Percentiles rank a stretch among this genome's conserved stretches.
Evolutionary conservation across 2,329 filamentous ascomycete genomes (phyloP).

Genomic region (Diaporthe batatas): DNA sequence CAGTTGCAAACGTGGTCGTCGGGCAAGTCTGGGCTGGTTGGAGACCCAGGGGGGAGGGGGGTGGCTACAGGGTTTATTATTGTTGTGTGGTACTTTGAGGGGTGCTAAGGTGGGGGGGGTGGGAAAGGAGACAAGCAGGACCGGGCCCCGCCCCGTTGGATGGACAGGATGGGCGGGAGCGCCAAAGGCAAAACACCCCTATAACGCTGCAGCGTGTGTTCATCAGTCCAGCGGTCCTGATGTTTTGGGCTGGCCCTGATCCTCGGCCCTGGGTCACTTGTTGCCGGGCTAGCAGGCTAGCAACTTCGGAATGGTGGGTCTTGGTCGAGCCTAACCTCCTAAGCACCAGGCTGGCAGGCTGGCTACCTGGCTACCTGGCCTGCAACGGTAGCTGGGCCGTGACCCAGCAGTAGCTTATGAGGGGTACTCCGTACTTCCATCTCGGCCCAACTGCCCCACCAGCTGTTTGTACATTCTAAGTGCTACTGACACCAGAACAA

Average conservation of each 20-base stretch:
- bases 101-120: slow-evolving; percentile 5
- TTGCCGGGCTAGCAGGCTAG: neutral
- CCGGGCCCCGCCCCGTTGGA: slow-evolving; percentile 11
- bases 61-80: slow-evolving; percentile 25
- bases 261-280: neutral
- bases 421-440: slow-evolving; percentile 16
- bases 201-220: neutral
- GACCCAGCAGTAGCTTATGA: neutral
- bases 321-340: neutral
- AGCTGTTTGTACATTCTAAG: neutral
- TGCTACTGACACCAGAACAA: neutral
- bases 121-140: slow-evolving; percentile 6
- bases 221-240: slow-evolving; percentile 9
- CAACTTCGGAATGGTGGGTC: slow-evolving; percentile 2
- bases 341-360: too few species aligned
- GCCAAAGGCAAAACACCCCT: slow-evolving; percentile 23
- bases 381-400: slow-evolving; percentile 2
- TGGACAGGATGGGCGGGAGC: slow-evolving; percentile 1
- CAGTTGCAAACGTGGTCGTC: slow-evolving; percentile 25
- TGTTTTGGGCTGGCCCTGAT: slow-evolving; percentile 15
- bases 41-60: slow-evolving; percentile 1
- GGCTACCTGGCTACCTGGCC: neutral
- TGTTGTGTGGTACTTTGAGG: slow-evolving; percentile 7
- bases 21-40: slow-evolving; percentile 17
- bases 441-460: slow-evolving; percentile 26